phyloP scores from a whole-genome alignment of 768 basidiomycete genomes.

The Nevesoporus exiguus region DNA sequence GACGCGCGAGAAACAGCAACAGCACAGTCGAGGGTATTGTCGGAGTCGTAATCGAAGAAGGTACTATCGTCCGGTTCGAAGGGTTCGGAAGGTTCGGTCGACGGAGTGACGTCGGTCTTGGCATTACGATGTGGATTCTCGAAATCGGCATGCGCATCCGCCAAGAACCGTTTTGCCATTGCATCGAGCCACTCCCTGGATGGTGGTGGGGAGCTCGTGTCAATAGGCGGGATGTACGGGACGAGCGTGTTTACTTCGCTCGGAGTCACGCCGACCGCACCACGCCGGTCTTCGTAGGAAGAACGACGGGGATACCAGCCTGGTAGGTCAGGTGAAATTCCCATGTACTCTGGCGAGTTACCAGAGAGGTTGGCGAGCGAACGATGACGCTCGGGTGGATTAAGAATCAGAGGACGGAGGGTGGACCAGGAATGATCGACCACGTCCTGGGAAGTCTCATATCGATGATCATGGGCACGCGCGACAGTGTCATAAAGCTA shows the following conservation, averaged over 20 bases:
- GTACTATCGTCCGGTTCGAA: slow-evolving; percentile 6
- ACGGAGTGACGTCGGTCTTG: background rate
- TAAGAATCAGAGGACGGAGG: slow-evolving; percentile 9
- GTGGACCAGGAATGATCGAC: slow-evolving; percentile 12
- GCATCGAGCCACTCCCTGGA: slow-evolving; percentile 19
- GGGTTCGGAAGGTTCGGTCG: background rate
- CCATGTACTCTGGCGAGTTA: slow-evolving; percentile 24
- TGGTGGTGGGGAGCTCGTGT: slow-evolving; percentile 15
- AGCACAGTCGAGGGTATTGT: slow-evolving; percentile 15
- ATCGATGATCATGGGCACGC: slow-evolving; percentile 24
- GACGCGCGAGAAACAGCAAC: background rate
- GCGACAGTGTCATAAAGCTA: slow-evolving; percentile 33
- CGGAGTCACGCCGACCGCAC: slow-evolving; percentile 21
- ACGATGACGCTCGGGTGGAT: slow-evolving; percentile 16
- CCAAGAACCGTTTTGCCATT: slow-evolving; percentile 14
- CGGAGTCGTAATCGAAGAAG: slow-evolving; percentile 22
- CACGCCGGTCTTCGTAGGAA: slow-evolving; percentile 25
- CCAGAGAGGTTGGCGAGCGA: slow-evolving; percentile 9
- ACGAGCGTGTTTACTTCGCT: slow-evolving; percentile 27
- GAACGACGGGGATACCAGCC: slow-evolving; percentile 25
- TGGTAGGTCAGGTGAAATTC: slow-evolving; percentile 20
- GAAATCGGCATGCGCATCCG: slow-evolving; percentile 13
- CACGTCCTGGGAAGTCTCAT: slow-evolving; percentile 6
- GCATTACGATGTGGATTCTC: background rate
- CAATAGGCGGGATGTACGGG: slow-evolving; percentile 23